These are phyloP conservation scores for Parmelia sp. DNA, from an alignment of 495 filamentous ascomycete genomes.

Conservation along the genomic window DNA sequence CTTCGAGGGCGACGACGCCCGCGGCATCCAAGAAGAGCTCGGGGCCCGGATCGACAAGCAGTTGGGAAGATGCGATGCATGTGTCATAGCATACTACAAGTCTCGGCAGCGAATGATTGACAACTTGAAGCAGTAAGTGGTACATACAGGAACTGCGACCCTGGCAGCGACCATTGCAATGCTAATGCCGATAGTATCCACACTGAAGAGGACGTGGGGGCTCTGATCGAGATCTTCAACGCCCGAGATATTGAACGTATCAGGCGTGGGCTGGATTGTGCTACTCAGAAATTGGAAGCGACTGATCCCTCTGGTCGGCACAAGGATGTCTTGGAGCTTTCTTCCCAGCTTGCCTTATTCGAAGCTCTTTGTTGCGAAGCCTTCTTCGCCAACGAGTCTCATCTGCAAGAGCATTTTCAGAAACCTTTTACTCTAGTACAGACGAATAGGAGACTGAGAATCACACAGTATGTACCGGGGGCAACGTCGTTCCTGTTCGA, in stretches of 20 bases:
- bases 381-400: conserved; percentile 47
- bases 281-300: conserved; percentile 43
- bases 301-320: conserved; percentile 44
- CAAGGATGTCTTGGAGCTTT: conserved; percentile 42
- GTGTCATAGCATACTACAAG: conserved; percentile 74
- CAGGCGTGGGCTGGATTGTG: conserved; percentile 45
- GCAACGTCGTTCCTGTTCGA: conserved; percentile 78
- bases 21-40: conserved; percentile 53
- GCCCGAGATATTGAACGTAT: conserved; percentile 59
- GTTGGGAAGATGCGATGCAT: conserved; percentile 68
- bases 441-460: conserved; percentile 60
- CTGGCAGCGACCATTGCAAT: not conserved
- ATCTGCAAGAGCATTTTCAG: conserved; percentile 59
- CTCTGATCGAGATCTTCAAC: conserved; percentile 51
- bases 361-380: conserved; percentile 58
- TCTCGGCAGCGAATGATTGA: conserved; percentile 57
- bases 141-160: not conserved
- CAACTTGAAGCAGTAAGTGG: conserved; percentile 47
- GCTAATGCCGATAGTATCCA: conserved; percentile 37
- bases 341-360: conserved; percentile 54
- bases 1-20: conserved; percentile 55
- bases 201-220: conserved; percentile 55
- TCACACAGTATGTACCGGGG: conserved; percentile 65
- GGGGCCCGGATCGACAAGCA: conserved; percentile 45
- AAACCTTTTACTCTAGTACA: conserved; percentile 72